phyloP scores from a whole-genome alignment of 805 yeast genomes.

The Nakazawaea anatomiae region DNA sequence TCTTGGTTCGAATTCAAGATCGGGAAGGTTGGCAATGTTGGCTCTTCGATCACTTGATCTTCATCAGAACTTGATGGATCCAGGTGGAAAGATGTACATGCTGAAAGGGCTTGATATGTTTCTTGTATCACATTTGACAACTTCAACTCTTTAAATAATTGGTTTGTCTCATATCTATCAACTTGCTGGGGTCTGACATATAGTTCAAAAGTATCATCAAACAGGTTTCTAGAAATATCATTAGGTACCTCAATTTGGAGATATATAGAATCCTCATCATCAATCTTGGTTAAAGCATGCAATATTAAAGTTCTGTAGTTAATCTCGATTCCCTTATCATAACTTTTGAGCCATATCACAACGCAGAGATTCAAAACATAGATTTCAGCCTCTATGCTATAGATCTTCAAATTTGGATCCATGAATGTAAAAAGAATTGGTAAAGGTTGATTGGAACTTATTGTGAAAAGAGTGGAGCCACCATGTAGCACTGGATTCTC shows the following conservation, averaged over 20 bases:
- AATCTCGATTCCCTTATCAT: constrained; percentile 10
- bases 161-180: background rate
- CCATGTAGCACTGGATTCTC: constrained; percentile 10
- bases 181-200: background rate
- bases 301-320: constrained; percentile 13
- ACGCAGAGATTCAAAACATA: constrained; percentile 13
- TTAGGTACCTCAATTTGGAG: constrained; percentile 12
- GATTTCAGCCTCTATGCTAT: constrained; percentile 1
- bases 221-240: background rate
- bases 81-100: constrained; percentile 32
- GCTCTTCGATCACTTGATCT: background rate
- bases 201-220: background rate
- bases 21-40: background rate
- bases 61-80: constrained; percentile 19
- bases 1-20: background rate
- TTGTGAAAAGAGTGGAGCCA: background rate
- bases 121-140: constrained; percentile 3
- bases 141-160: background rate
- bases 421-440: background rate
- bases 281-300: constrained; percentile 10
- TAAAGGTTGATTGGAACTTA: background rate
- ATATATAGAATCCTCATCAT: constrained; percentile 6
- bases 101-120: constrained; percentile 28
- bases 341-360: constrained; percentile 11
- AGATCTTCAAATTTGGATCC: background rate